A percentile compares a stretch with the other conserved stretches of the same genome.
Evolutionary conservation across 176 grass and related monocot genomes (phyloP).

Genomic region (Phragmites australis): DNA sequence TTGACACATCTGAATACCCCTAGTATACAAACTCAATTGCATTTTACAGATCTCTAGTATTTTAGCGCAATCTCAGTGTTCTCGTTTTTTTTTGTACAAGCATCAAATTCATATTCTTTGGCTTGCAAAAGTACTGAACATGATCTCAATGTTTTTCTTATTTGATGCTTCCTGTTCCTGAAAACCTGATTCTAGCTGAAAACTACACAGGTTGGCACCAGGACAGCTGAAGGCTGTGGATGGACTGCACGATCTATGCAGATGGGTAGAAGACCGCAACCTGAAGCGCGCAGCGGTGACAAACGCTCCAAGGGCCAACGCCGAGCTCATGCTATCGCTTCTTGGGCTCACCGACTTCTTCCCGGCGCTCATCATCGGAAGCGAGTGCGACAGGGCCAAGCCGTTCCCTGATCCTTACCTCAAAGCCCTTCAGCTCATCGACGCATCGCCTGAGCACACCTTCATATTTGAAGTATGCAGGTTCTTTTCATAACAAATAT

Average conservation of each 20-base stretch:
- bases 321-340: conserved; percentile 65
- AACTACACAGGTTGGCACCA: conserved; percentile 47
- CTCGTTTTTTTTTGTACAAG: neutral
- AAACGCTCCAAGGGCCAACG: conserved; percentile 68
- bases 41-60: neutral
- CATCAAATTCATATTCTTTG: neutral
- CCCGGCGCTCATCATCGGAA: conserved; percentile 59
- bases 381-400: conserved; percentile 74
- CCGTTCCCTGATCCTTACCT: conserved; percentile 77
- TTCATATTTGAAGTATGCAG: conserved; percentile 74
- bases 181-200: conserved; percentile 27
- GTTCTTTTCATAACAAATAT: neutral
- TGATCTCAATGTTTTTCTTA: too few species aligned
- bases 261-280: conserved; percentile 51
- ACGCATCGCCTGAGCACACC: conserved; percentile 57
- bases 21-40: neutral
- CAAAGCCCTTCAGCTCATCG: conserved; percentile 65
- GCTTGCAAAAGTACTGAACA: neutral
- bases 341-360: conserved; percentile 72
- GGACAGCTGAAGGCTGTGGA: conserved; percentile 52
- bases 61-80: neutral
- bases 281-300: conserved; percentile 77
- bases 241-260: conserved; percentile 61
- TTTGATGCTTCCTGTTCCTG: too few species aligned
- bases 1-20: neutral